These are phyloP conservation scores for Coemansia sp. DNA, from an alignment of 371 early-diverging fungal species.

Conservation along the genomic window DNA sequence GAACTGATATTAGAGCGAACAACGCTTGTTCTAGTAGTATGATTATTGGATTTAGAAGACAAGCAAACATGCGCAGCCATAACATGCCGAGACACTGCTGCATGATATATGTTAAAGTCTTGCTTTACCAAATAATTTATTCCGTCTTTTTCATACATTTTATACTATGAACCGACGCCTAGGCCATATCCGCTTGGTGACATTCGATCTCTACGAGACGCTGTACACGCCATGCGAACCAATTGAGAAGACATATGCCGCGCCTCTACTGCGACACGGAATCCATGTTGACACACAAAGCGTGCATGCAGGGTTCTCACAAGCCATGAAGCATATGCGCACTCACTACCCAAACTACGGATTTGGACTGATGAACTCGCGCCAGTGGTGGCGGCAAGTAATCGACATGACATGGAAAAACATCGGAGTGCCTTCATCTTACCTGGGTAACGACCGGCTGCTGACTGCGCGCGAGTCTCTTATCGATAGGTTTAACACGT, in stretches of 20 bases:
- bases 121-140: background rate
- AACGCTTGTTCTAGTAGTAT: no score
- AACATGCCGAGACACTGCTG: no score
- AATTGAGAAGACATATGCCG: conserved; percentile 23
- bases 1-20: no score
- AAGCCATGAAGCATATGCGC: conserved; percentile 28
- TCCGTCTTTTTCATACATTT: background rate
- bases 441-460: background rate
- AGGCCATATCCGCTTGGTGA: conserved; percentile 35
- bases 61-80: no score
- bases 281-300: conserved; percentile 11
- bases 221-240: conserved; percentile 39
- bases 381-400: conserved; percentile 42
- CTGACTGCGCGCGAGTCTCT: conserved; percentile 15
- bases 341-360: conserved; percentile 42
- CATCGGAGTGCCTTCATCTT: conserved; percentile 10
- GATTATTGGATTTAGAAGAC: no score
- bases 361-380: conserved; percentile 20
- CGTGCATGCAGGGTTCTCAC: conserved; percentile 4
- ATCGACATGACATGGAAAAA: conserved; percentile 27
- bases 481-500: conserved; percentile 21
- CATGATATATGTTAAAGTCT: background rate
- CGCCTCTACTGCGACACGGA: conserved; percentile 30
- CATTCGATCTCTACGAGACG: conserved; percentile 47
- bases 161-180: conserved; percentile 17